Base-by-base conservation (phyloP, 1,139 yeast genomes). In the Eremothecium sinecaudum region DNA sequence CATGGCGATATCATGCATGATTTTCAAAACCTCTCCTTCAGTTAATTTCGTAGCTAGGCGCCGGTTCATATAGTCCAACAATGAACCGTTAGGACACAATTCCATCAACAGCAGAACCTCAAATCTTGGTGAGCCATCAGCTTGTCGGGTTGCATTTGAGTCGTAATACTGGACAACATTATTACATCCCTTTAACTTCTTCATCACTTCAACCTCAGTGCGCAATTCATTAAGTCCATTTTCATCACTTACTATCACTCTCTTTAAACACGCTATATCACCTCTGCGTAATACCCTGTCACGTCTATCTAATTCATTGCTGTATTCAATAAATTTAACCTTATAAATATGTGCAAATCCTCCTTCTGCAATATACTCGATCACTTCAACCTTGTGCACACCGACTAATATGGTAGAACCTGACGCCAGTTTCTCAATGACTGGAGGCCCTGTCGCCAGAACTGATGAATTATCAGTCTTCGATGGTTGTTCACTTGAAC, bases 71-170 rank as follows among this genome's bases (percentile, higher is more conserved):
- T 80, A 83, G 55, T 90, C 97, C 32, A 90, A 79, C 41, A 90
- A 66, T 1, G 96, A 94, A 48, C 86, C 81, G 40, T 82, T 71
- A 8, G 78, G 69, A 54, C 98, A 90, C 53, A 79, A 77, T 56
- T 90, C 98, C 98, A 90, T 90, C 42, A 90, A 65, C 21, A 90
- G 66, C 43, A 87, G 74, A 34, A 92, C 96, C 60, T 90, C 98
- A 55, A 83, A 90, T 33, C 53, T 53, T 16, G 39, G 38, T 24
- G 43, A 43, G 13, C 62, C 62, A 28, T 58, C 61, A 22, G 62
- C 58, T 41, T 64, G 59, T 46, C 95, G 66, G n/a, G 93, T 75
- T 4, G 98, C 98, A 62, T 90, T 94, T 2, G 95, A 83, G 59
- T 92, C 98, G 42, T 81, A 82, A 54, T 90, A 92, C 17, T 80